Conservation (phyloP, 2,329 filamentous ascomycete species). For the Gnomoniopsis smithogilvyi region DNA sequence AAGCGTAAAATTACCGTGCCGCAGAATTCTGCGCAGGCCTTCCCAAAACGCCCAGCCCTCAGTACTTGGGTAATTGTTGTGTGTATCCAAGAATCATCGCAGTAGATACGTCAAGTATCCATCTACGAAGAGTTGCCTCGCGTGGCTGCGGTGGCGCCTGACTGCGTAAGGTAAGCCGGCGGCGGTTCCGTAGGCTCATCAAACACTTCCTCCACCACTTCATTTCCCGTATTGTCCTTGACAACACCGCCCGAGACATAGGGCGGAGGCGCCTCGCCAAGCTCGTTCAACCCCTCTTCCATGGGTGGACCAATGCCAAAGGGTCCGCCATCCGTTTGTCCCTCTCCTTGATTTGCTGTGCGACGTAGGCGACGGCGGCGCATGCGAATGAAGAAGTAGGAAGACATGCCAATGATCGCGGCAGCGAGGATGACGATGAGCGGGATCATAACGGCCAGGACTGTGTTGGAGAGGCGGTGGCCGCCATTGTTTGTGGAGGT, state of each 20-base stretch:
- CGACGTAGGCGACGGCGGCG: neutral
- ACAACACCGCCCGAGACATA: conserved; percentile 16
- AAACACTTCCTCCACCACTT: neutral
- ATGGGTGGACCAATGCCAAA: neutral
- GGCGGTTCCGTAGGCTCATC: neutral
- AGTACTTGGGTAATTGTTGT: too few species aligned
- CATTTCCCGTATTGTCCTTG: neutral
- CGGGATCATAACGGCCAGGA: conserved; percentile 10
- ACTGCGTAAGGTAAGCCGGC: neutral
- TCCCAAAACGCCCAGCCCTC: too few species aligned
- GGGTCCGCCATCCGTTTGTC: neutral
- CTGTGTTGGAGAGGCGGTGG: neutral
- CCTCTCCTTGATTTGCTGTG: neutral
- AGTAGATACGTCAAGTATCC: neutral
- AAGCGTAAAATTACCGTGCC: too few species aligned
- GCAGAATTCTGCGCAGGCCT: too few species aligned
- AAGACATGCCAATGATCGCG: neutral
- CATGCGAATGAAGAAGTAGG: neutral
- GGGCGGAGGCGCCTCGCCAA: conserved; percentile 25
- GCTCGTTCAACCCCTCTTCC: conserved; percentile 24
- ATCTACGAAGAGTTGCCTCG: neutral
- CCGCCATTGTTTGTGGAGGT: neutral
- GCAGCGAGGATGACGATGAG: conserved; percentile 4
- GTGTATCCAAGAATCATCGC: too few species aligned
- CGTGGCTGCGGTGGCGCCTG: neutral